Evolutionary conservation across 169 alveolate species (phyloP), one percentile per base, ranked within the genome.

Genomic region (Plasmodium fragile): DNA sequence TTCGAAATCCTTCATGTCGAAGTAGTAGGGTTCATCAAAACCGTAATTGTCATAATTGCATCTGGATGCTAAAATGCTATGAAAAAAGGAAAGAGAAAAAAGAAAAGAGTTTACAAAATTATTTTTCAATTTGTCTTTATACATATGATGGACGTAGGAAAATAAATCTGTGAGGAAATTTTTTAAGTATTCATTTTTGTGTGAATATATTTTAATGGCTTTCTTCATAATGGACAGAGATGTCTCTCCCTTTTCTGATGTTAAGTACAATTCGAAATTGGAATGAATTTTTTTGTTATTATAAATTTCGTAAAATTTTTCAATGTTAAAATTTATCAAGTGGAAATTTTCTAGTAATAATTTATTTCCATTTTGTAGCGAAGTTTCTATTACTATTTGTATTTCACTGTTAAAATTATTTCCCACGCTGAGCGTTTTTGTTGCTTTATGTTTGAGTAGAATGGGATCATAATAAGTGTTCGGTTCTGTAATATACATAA

Each of bases 361-460:
- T 79, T 83, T 92, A 65, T 75, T 83, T 18, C 92, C 92, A 70
- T 92, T 92, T 25, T 92, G 92, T 34, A 92, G 25, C 1, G 92
- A 83, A 10, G 92, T 83, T 92, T 92, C 92, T 13, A 92, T 92
- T 11, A 81, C 11, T 59, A 92, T 83, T 92, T 92, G 92, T 16
- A 80, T 92, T 59, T 83, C 82, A 83, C 41, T 92, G 59, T 92
- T 83, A 36, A 92, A 80, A 70, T 92, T 92, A 41, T 92, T 92
- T 1, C 92, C 92, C 8, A 83, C 90, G 70, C 92, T 83, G 32
- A 83, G 30, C 16, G 91, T 92, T 92, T 92, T 92, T 65, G 81
- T 92, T 0, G 22, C 53, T 77, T 65, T 83, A 30, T 92, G 34
- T 85, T 80, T 85, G 52, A 90, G 70, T 25, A 69, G 55, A 18